Conservation (phyloP, 148 eudicot species). For the Cornus florida region DNA sequence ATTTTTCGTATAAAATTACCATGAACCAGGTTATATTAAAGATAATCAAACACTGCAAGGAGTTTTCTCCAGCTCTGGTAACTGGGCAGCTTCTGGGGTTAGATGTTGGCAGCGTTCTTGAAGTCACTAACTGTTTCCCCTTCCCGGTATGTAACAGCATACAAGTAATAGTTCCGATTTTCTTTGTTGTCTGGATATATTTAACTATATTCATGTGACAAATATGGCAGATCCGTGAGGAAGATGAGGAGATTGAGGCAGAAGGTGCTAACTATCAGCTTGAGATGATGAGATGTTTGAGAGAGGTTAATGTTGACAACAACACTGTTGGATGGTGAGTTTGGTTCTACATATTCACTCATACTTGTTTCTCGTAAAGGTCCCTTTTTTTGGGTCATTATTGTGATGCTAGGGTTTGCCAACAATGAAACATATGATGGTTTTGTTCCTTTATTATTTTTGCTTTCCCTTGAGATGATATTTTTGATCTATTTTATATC, state of each 20-base stretch:
- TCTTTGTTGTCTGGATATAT: not conserved
- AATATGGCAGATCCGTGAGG: slow-evolving; percentile 66
- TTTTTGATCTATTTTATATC: no score
- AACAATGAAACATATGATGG: no score
- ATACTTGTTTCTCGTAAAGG: not conserved
- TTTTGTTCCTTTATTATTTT: no score
- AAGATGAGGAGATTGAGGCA: slow-evolving; percentile 96
- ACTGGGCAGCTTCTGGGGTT: slow-evolving; percentile 97
- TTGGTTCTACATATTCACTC: not conserved
- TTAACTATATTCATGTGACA: not conserved
- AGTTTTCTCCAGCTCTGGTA: slow-evolving; percentile 86
- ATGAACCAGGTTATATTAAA: slow-evolving; percentile 73
- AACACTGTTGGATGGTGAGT: slow-evolving; percentile 98
- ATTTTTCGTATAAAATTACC: slow-evolving; percentile 1
- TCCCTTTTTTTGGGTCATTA: not conserved
- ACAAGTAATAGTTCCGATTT: not conserved
- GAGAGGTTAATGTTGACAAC: slow-evolving; percentile 98
- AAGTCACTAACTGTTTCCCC: slow-evolving; percentile 96
- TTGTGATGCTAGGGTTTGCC: not conserved
- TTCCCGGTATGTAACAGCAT: slow-evolving; percentile 64
- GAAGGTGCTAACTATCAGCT: slow-evolving; percentile 99
- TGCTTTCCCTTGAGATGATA: no score
- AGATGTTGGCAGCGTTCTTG: slow-evolving; percentile 98
- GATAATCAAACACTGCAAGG: slow-evolving; percentile 96
- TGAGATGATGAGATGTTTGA: slow-evolving; percentile 99